Conservation (phyloP, 1,284 basidiomycete species). For the Peniophora sp. region DNA sequence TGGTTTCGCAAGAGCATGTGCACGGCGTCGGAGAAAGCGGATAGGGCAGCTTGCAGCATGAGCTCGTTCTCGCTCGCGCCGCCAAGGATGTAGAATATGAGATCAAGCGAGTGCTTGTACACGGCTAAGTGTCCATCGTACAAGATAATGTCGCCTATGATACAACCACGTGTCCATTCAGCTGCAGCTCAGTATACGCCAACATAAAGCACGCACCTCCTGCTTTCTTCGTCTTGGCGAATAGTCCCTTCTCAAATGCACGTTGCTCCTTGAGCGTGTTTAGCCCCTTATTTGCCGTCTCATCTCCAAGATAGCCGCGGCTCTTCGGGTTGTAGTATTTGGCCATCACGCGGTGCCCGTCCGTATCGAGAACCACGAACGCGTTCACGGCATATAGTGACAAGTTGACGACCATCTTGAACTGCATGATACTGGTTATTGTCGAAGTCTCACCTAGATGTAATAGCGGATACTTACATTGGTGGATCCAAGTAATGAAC, state of each 20-base stretch:
- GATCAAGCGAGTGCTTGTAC: conserved; percentile 91
- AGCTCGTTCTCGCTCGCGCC: conserved; percentile 91
- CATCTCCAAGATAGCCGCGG: conserved; percentile 24
- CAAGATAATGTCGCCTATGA: conserved; percentile 87
- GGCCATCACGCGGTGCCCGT: conserved; percentile 89
- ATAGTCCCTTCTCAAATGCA: conserved; percentile 91
- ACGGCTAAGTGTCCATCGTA: conserved; percentile 89
- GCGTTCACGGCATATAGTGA: conserved; percentile 82
- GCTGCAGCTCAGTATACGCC: background rate
- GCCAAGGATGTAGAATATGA: conserved; percentile 92
- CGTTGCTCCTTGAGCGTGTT: conserved; percentile 86
- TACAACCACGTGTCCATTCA: background rate
- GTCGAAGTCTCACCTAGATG: too few relatives aligned
- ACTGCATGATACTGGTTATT: too few relatives aligned
- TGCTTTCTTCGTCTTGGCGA: conserved; percentile 90
- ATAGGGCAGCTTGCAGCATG: conserved; percentile 85
- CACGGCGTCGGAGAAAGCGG: conserved; percentile 82
- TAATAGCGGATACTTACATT: too few relatives aligned
- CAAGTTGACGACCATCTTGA: conserved; percentile 47
- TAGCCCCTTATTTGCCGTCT: conserved; percentile 59
- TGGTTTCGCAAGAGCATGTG: conserved; percentile 84
- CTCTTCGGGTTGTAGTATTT: conserved; percentile 89
- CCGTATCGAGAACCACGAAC: conserved; percentile 89
- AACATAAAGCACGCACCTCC: conserved; percentile 52
- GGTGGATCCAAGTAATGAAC: too few relatives aligned